Base-by-base conservation (phyloP, 2,329 filamentous ascomycete genomes). In the Aspergillus sp. region DNA sequence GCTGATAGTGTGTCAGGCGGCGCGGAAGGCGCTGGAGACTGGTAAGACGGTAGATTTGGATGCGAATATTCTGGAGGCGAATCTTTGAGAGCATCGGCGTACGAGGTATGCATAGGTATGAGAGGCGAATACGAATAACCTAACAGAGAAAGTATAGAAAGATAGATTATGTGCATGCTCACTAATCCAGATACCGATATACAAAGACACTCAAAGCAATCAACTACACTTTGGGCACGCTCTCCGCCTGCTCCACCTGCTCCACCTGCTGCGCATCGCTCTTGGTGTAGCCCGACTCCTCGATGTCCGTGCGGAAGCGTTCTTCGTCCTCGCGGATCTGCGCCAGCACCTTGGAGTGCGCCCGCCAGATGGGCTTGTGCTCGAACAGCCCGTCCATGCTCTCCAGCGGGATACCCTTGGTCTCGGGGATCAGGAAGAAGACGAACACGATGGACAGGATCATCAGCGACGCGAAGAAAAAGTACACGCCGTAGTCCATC, bases 391-490 rank as follows among this genome's bases (percentile, higher is more conserved):
- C 69, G 63, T 87, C 84, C 79, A 87, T 86, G 35, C 76, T 76
- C 69, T 87, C 84, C 2, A 87, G 73, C 1, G 83, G 82, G 11
- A 87, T 75, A n/a, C 77, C 75, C 74, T 86, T 86, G 3, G 84
- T 87, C 73, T 87, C 84, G 0, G 84, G 84, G 0, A 87, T 56
- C 22, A 82, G 71, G 72, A 83, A 83, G 63, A 73, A 86, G 32
- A 85, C 78, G 56, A 84, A 87, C 45, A 80, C 45, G 43, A 78
- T 73, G 1, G 80, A 81, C 6, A 79, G 52, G 4, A 85, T 65
- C 80, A 86, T 86, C 50, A 86, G 73, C 0, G 77, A 76, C 2
- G 83, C 84, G 55, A 88, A 88, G 76, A 87, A 85, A 60, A 86
- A 81, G 68, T 85, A 87, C 0, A 86, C 82, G 30, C 83, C 84